Evolutionary conservation across 306 rosid species (phyloP).

Genomic region (Acacia confusa): DNA sequence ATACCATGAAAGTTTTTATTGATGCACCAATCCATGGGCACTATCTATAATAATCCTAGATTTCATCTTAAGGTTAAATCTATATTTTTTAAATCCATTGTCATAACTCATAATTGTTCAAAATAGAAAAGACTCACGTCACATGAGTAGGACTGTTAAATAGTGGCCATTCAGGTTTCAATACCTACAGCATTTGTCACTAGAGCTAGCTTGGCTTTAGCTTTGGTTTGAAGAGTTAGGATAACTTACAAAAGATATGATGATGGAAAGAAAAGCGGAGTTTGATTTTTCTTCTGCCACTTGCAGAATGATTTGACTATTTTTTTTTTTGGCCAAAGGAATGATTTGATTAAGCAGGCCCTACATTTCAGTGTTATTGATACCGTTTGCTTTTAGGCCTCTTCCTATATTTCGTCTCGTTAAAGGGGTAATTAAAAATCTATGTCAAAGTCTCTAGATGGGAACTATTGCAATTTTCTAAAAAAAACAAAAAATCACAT

Average conservation of each 20-base stretch:
- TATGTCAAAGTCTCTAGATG: neutral
- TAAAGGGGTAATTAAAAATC: neutral
- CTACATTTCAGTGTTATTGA: neutral
- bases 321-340: neutral
- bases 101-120: neutral
- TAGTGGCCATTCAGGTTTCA: neutral
- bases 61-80: neutral
- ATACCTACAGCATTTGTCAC: neutral
- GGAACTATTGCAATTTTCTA: neutral
- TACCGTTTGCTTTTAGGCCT: neutral
- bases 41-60: slow-evolving; percentile 7
- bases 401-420: neutral
- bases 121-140: neutral
- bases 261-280: neutral
- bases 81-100: neutral
- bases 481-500: neutral
- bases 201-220: neutral
- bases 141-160: neutral
- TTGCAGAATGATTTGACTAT: neutral
- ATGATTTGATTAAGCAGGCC: neutral
- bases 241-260: neutral
- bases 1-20: slow-evolving; percentile 3
- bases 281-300: neutral
- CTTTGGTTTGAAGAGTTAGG: neutral
- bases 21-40: neutral